phyloP scores from a whole-genome alignment of 257 asterid species.

The Salvia splendens region DNA sequence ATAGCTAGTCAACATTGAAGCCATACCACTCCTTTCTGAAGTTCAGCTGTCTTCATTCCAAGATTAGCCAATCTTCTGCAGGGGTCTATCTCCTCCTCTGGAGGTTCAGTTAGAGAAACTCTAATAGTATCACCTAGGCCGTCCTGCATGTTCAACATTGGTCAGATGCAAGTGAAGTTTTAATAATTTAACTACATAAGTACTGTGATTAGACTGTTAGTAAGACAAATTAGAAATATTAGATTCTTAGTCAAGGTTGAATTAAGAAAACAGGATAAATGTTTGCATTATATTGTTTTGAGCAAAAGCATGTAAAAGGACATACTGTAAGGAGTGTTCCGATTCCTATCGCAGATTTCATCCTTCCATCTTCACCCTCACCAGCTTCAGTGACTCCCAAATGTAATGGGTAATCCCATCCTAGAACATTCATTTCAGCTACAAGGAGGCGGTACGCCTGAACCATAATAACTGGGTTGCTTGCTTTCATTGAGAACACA shows the following conservation, averaged over 20 bases:
- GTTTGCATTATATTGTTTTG: slow-evolving; percentile 16
- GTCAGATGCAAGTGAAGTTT: slow-evolving; percentile 3
- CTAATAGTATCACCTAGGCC: slow-evolving; percentile 98
- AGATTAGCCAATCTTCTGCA: slow-evolving; percentile 96
- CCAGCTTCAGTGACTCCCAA: slow-evolving; percentile 99
- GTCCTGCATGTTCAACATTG: slow-evolving; percentile 52
- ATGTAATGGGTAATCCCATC: slow-evolving; percentile 99
- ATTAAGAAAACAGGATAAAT: slow-evolving; percentile 2
- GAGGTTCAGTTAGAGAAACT: slow-evolving; percentile 96
- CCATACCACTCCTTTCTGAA: slow-evolving; percentile 98
- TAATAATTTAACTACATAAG: not conserved
- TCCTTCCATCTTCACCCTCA: slow-evolving; percentile 99
- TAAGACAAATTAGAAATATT: not conserved
- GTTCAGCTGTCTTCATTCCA: slow-evolving; percentile 83
- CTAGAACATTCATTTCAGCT: slow-evolving; percentile 96
- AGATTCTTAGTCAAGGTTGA: not conserved
- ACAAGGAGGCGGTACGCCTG: slow-evolving; percentile 96
- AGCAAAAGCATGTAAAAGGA: slow-evolving; percentile 15
- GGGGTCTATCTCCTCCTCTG: slow-evolving; percentile 96
- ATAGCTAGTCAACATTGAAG: slow-evolving; percentile 22
- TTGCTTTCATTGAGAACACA: slow-evolving; percentile 98
- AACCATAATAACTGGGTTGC: slow-evolving; percentile 98
- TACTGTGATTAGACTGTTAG: not conserved
- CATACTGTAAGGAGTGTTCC: slow-evolving; percentile 96
- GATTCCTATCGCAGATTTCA: slow-evolving; percentile 98